Conservation (phyloP, 2,329 filamentous ascomycete genomes). For the Fusarium algeriense region DNA sequence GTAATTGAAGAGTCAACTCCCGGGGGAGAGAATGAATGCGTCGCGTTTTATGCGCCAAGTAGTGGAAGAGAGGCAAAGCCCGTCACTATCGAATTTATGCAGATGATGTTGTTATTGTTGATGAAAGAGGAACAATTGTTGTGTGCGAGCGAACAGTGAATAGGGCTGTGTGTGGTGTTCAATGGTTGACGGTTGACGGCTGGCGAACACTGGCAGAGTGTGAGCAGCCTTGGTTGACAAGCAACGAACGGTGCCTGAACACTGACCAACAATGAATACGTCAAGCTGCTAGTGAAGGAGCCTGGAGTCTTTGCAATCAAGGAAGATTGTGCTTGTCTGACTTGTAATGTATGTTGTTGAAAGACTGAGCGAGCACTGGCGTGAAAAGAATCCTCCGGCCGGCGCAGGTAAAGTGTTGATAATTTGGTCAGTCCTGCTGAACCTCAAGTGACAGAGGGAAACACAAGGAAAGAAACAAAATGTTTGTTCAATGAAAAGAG, state of each 20-base stretch:
- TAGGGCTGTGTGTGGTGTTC: conserved; percentile 11
- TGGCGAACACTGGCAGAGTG: conserved; percentile 41
- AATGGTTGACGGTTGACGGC: conserved; percentile 33
- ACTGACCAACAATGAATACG: conserved; percentile 24
- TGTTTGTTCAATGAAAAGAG: conserved; percentile 23
- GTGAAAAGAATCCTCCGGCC: conserved; percentile 31
- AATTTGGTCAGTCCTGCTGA: conserved; percentile 47
- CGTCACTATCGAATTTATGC: conserved; percentile 24
- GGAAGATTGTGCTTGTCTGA: conserved; percentile 10
- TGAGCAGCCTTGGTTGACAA: conserved; percentile 2
- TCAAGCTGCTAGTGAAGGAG: conserved; percentile 3
- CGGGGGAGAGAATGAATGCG: conserved; percentile 32
- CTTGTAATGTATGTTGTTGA: conserved; percentile 15
- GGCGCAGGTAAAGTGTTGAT: conserved; percentile 32
- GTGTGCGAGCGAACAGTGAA: conserved; percentile 36
- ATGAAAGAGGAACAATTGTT: conserved; percentile 23
- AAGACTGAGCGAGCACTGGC: conserved; percentile 25
- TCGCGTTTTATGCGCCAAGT: conserved; percentile 31
- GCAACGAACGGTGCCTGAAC: conserved; percentile 12
- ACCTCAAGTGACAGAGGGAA: conserved; percentile 31
- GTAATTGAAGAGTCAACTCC: conserved; percentile 21
- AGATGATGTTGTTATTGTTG: conserved; percentile 31
- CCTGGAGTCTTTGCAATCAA: conserved; percentile 2
- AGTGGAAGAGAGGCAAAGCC: conserved; percentile 33
- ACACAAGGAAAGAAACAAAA: conserved; percentile 37